phyloP scores from a whole-genome alignment of 352 stramenopile species.

The Peronospora farinosa region DNA sequence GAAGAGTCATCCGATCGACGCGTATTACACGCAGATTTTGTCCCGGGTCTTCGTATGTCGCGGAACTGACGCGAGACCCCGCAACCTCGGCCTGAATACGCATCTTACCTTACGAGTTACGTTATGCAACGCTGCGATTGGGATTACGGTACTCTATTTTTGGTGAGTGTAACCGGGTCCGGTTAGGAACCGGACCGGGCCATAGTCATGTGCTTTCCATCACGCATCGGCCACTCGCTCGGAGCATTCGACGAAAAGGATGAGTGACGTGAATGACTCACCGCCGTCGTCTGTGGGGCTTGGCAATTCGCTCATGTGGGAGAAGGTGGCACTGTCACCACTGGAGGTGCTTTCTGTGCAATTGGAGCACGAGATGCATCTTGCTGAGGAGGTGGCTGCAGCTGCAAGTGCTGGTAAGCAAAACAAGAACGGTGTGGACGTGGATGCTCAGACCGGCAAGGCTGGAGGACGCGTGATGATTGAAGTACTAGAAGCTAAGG shows the following conservation, averaged over 20 bases:
- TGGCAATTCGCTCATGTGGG: conserved; percentile 64
- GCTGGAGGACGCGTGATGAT: conserved; percentile 46
- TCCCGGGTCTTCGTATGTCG: background rate
- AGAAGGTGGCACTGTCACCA: conserved; percentile 70
- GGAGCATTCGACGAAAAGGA: conserved; percentile 13
- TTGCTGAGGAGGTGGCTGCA: conserved; percentile 37
- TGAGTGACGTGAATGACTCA: conserved; percentile 45
- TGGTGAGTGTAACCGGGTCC: conserved; percentile 8
- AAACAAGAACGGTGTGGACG: conserved; percentile 78
- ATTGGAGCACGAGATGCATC: conserved; percentile 61
- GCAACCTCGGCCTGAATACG: conserved; percentile 18
- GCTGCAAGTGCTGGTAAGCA: conserved; percentile 29
- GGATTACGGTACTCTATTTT: conserved; percentile 7
- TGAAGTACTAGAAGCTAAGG: conserved; percentile 44
- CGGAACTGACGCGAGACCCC: conserved; percentile 6
- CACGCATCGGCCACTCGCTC: conserved; percentile 18
- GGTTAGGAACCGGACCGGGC: conserved; percentile 14
- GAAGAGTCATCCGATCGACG: conserved; percentile 34
- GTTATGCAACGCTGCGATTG: conserved; percentile 1
- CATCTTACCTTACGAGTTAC: conserved; percentile 16
- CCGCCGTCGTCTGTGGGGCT: conserved; percentile 38
- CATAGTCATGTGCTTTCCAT: conserved; percentile 13
- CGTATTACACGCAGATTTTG: conserved; percentile 35
- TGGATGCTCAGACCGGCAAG: conserved; percentile 48
- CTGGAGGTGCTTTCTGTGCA: conserved; percentile 65